Percentiles rank a stretch among this genome's conserved stretches.
Conservation (phyloP, 495 filamentous ascomycete genomes). For the Clohesyomyces aquaticus region DNA sequence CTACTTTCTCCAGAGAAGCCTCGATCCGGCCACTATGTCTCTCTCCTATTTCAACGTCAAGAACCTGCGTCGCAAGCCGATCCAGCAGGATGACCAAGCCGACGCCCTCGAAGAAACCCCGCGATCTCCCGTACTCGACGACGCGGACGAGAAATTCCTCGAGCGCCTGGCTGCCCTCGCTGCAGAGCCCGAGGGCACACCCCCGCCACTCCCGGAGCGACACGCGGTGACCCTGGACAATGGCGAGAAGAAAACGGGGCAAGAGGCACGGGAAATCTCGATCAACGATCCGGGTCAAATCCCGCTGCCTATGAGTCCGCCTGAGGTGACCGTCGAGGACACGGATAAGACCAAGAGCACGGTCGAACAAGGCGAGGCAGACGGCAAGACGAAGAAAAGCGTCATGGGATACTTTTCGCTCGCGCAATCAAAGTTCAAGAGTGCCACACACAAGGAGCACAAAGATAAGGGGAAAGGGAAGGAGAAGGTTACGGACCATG, state of each 20-base stretch:
- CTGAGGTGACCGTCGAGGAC: constrained; percentile 18
- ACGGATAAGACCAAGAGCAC: constrained; percentile 18
- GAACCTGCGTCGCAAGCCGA: constrained; percentile 39
- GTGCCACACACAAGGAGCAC: constrained; percentile 6
- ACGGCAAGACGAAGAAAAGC: constrained; percentile 13
- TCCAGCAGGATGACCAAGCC: constrained; percentile 23
- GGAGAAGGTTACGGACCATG: constrained; percentile 24
- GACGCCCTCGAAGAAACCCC: constrained; percentile 34
- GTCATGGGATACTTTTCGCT: constrained; percentile 37
- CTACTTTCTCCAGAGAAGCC: not conserved
- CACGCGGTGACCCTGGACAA: constrained; percentile 38
- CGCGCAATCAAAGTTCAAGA: constrained; percentile 28
- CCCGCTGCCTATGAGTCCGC: constrained; percentile 40
- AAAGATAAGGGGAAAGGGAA: constrained; percentile 37
- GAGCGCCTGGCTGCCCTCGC: constrained; percentile 41
- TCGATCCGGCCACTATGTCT: constrained; percentile 29
- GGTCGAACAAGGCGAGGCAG: not conserved
- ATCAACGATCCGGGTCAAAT: constrained; percentile 37
- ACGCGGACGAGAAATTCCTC: constrained; percentile 49
- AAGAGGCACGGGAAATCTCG: constrained; percentile 34
- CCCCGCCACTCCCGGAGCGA: constrained; percentile 37
- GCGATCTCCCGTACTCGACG: constrained; percentile 44
- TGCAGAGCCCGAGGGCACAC: constrained; percentile 35
- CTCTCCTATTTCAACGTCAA: constrained; percentile 44
- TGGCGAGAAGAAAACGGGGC: constrained; percentile 37